A percentile compares a stretch with the other conserved stretches of the same genome.
These are phyloP conservation scores for Exserohilum rostratum DNA, from an alignment of 2,329 filamentous ascomycete species.

Conservation along the genomic window DNA sequence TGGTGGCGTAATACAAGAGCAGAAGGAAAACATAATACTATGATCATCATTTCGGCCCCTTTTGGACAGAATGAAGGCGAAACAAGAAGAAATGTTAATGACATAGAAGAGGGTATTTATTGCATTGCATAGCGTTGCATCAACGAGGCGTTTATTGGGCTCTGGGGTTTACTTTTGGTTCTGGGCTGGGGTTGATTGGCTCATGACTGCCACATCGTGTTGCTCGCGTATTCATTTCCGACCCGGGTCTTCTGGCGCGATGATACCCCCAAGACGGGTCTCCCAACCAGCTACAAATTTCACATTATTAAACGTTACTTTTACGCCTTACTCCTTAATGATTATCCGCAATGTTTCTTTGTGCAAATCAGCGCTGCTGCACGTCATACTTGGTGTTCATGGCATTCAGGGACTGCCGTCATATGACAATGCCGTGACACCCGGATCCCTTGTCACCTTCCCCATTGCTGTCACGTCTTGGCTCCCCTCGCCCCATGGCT, in stretches of 20 bases:
- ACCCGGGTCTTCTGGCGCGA: constrained; percentile 26
- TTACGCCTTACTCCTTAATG: not conserved
- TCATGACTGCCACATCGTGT: not conserved
- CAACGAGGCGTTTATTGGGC: constrained; percentile 24
- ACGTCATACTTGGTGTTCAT: not conserved
- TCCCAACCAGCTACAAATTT: constrained; percentile 5
- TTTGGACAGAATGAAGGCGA: constrained; percentile 1
- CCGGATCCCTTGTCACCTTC: constrained; percentile 2
- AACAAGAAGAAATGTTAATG: constrained; percentile 21
- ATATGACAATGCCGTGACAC: not conserved
- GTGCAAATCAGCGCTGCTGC: not conserved
- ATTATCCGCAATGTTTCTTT: not conserved
- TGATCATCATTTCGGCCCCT: not conserved
- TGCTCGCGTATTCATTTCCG: constrained; percentile 14
- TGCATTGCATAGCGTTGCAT: constrained; percentile 34
- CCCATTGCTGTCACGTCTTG: not conserved
- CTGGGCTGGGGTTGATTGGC: constrained; percentile 3
- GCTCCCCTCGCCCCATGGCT: no score
- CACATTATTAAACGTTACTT: not conserved
- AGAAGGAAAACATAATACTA: constrained; percentile 39
- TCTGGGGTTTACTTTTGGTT: constrained; percentile 1
- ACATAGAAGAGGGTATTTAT: constrained; percentile 31
- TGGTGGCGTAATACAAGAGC: constrained; percentile 34
- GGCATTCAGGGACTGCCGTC: not conserved
- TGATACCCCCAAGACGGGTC: constrained; percentile 30